Conservation (phyloP, 352 stramenopile genomes). For the Pythium aristosporum region DNA sequence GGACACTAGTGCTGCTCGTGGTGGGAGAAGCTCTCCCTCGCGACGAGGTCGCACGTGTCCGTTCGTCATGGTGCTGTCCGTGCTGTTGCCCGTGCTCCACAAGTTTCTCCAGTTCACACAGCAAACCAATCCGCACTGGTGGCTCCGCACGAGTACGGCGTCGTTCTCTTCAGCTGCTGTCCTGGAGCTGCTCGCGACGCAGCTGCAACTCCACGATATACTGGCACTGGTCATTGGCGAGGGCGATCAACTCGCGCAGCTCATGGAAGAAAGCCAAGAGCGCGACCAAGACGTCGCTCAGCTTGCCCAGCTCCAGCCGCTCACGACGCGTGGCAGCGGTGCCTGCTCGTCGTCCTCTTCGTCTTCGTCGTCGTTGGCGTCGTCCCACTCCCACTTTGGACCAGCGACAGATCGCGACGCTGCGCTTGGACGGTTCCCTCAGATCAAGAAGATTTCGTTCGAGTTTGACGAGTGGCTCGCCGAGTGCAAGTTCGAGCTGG, state of each 20-base stretch:
- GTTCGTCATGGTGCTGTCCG: constrained; percentile 69
- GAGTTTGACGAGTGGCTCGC: constrained; percentile 47
- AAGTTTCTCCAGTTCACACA: constrained; percentile 56
- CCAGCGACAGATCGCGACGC: background rate
- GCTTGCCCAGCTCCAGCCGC: constrained; percentile 3
- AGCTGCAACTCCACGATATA: constrained; percentile 51
- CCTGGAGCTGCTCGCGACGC: constrained; percentile 31
- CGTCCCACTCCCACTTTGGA: constrained; percentile 8
- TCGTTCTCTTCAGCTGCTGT: background rate
- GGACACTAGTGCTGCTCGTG: background rate
- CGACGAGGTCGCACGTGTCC: constrained; percentile 26
- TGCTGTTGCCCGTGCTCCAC: constrained; percentile 50
- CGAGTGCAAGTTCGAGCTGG: constrained; percentile 53
- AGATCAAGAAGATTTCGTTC: constrained; percentile 54
- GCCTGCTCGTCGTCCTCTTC: constrained; percentile 10
- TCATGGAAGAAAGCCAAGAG: constrained; percentile 54
- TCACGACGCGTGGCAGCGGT: constrained; percentile 5
- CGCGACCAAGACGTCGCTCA: constrained; percentile 30
- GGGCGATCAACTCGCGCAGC: constrained; percentile 29
- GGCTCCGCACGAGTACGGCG: constrained; percentile 2
- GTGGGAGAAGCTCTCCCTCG: background rate
- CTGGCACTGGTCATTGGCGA: constrained; percentile 35
- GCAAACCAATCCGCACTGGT: constrained; percentile 41
- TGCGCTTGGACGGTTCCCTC: constrained; percentile 27
- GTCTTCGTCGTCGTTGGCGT: constrained; percentile 28